Evolutionary conservation across 305 asterid genomes (phyloP).

Genomic region (Fraxinus xanthoxyloides): DNA sequence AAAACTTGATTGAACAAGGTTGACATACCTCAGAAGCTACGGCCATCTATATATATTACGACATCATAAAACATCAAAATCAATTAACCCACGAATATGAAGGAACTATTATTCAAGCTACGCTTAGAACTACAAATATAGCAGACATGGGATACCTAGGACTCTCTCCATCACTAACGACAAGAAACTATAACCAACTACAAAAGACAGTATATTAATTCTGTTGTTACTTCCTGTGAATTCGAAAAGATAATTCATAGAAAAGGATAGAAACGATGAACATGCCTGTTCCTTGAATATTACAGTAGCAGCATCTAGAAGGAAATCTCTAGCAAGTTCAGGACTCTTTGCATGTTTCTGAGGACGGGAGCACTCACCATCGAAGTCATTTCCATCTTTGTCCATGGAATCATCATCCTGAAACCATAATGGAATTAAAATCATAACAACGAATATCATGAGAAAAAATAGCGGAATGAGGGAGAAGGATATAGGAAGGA

Average conservation of each 20-base stretch:
- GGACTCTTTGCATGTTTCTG: slow-evolving; percentile 99
- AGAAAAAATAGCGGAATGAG: slow-evolving; percentile 16
- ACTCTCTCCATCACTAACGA: neutral
- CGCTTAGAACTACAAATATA: neutral
- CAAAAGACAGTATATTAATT: neutral
- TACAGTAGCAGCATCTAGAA: slow-evolving; percentile 97
- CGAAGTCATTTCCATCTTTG: slow-evolving; percentile 91
- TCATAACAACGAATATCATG: neutral
- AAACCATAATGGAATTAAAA: slow-evolving; percentile 14
- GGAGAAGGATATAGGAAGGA: neutral
- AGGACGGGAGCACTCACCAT: slow-evolving; percentile 94
- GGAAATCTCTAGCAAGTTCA: slow-evolving; percentile 99
- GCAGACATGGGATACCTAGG: neutral
- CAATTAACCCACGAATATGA: neutral
- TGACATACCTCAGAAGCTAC: neutral
- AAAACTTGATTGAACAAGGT: neutral
- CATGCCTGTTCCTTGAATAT: slow-evolving; percentile 98
- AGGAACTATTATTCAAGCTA: neutral
- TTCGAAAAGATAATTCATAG: neutral
- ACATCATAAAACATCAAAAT: neutral
- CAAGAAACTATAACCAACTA: neutral
- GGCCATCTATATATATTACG: neutral
- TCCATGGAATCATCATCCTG: slow-evolving; percentile 99
- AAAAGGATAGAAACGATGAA: slow-evolving; percentile 7
- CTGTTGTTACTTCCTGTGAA: neutral